Percentiles rank a stretch among this genome's conserved stretches.
phyloP scores from a whole-genome alignment of 179 eudicot genomes.

The Amaranthus tricolor region DNA sequence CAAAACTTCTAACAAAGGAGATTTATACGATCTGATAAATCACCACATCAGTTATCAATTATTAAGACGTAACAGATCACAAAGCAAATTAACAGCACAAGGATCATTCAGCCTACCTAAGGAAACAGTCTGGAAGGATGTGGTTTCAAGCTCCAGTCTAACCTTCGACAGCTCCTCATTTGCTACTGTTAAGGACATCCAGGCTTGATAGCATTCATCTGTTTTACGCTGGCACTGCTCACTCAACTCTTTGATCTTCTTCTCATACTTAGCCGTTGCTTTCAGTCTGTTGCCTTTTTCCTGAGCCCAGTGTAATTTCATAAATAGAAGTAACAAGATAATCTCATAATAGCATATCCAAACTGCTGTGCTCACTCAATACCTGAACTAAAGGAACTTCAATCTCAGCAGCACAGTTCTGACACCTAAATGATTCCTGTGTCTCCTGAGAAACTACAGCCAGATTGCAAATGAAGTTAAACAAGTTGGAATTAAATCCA shows the following conservation, averaged over 20 bases:
- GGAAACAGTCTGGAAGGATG: slow-evolving; percentile 58
- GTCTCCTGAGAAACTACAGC: slow-evolving; percentile 38
- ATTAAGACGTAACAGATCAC: background rate
- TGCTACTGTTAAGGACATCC: slow-evolving; percentile 91
- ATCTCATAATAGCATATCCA: slow-evolving; percentile 3
- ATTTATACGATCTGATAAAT: background rate
- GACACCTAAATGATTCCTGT: slow-evolving; percentile 52
- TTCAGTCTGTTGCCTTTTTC: slow-evolving; percentile 43
- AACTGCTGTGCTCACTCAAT: slow-evolving; percentile 18
- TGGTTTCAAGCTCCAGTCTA: slow-evolving; percentile 83
- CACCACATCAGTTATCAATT: background rate
- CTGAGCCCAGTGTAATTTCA: slow-evolving; percentile 29
- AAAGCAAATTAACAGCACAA: background rate
- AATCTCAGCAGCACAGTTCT: slow-evolving; percentile 66
- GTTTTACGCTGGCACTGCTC: slow-evolving; percentile 69
- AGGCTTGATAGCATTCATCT: slow-evolving; percentile 92
- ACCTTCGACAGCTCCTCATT: slow-evolving; percentile 87
- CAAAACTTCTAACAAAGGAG: no score
- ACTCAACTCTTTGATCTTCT: slow-evolving; percentile 72
- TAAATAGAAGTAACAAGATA: slow-evolving; percentile 1
- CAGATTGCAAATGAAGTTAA: slow-evolving; percentile 13
- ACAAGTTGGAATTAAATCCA: background rate
- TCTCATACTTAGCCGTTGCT: slow-evolving; percentile 70
- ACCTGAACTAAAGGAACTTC: slow-evolving; percentile 77
- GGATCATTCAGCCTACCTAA: slow-evolving; percentile 55